phyloP scores from a whole-genome alignment of 768 basidiomycete species.

The Leucosporidium scottii region DNA sequence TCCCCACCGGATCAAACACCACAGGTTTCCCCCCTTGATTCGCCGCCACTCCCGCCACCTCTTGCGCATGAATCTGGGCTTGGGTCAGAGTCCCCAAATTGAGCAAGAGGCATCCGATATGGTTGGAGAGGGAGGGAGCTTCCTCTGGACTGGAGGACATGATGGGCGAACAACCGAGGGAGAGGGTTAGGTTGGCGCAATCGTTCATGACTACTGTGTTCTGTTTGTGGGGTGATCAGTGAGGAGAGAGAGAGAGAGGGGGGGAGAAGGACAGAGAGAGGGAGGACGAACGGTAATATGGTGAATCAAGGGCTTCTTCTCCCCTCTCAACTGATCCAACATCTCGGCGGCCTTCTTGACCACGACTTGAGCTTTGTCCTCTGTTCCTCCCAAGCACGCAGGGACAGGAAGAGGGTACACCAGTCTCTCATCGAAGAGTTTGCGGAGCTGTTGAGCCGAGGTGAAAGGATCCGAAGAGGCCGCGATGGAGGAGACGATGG shows the following conservation, averaged over 20 bases:
- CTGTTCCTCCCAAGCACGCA: background rate
- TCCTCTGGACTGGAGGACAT: conserved; percentile 83
- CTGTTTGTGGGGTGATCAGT: background rate
- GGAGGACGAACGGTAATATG: conserved; percentile 45
- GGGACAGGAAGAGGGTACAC: background rate
- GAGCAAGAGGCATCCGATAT: conserved; percentile 64
- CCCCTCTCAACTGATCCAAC: conserved; percentile 49
- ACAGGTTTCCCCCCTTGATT: conserved; percentile 66
- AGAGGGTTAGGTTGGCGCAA: conserved; percentile 65
- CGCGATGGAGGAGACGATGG: conserved; percentile 81
- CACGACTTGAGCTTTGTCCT: conserved; percentile 16
- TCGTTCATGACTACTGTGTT: conserved; percentile 22
- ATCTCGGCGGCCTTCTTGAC: conserved; percentile 48
- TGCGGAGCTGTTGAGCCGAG: conserved; percentile 14
- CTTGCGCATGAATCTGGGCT: conserved; percentile 60
- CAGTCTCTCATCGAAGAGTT: conserved; percentile 50
- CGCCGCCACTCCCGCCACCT: conserved; percentile 50
- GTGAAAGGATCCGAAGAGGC: conserved; percentile 48
- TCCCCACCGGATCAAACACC: conserved; percentile 85
- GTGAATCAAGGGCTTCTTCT: conserved; percentile 64
- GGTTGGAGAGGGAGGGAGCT: conserved; percentile 65
- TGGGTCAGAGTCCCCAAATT: conserved; percentile 76
- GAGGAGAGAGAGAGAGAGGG: background rate
- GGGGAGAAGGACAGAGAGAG: too few species aligned
- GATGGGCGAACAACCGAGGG: conserved; percentile 81